Evolutionary conservation across 257 asterid species (phyloP), one percentile per base, ranked within the genome.

Genomic region (Lantana camara): DNA sequence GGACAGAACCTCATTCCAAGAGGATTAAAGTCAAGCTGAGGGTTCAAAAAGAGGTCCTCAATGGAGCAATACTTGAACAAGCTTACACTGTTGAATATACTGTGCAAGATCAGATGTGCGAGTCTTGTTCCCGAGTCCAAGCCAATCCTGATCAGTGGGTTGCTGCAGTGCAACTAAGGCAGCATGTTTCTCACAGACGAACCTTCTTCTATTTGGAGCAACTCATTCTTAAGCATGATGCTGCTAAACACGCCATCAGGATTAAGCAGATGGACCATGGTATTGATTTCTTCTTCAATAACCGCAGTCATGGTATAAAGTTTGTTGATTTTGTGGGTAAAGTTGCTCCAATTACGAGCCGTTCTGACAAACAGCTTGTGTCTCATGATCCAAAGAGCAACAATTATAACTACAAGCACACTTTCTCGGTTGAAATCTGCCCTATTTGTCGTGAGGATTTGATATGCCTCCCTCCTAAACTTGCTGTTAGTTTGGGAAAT

Each of bases 101-200:
- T 4, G 86, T 80, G 32, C 81, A 77, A 50, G 86, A 75, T 42
- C 87, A 80, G 65, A 57, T 83, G 81, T 83, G 90, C 34, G 86
- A 80, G 42, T 48, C 78, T 63, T 83, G 90, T 68, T 56, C 83
- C 3, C 70, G 74, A 70, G 80, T 70, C 47, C 75, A 70, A 19
- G 84, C 79, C 22, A 83, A 83, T 57, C 90, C 90, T 9, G 90
- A 83, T 66, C 86, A 80, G 49, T 83, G 90, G 90, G 76, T 83
- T 5, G 86, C 86, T 42, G 82, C 80, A 0, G 90, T 83, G 41
- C 90, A 83, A 16, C 70, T 80, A 29, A 63, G 90, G 30, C 90
- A 80, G 60, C 86, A 83, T 13, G 85, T 81, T 35, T 69, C 87
- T 70, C 90, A 83, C 63, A 71, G 87, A 23, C 74, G 83, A 6